Percentiles rank a stretch among this genome's conserved stretches.
Evolutionary conservation across 129 eudicot genomes (phyloP).

Genomic region (Centrapalus pauciflorus): DNA sequence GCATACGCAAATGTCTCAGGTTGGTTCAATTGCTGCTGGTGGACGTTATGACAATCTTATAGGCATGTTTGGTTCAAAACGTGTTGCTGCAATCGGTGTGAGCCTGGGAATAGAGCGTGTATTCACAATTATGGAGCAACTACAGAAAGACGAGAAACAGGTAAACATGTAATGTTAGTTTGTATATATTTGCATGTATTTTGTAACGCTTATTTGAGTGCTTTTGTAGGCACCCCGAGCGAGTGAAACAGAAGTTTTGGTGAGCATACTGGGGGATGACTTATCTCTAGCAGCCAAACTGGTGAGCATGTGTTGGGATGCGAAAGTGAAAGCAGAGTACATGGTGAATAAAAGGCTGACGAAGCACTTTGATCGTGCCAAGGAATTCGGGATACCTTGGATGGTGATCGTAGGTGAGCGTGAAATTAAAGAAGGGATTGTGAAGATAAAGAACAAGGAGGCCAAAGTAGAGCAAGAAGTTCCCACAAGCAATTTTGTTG

Average conservation of each 20-base stretch:
- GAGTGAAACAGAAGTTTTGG: conserved; percentile 72
- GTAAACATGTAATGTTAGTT: conserved; percentile 15
- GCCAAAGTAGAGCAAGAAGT: conserved; percentile 43
- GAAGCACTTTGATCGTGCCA: conserved; percentile 76
- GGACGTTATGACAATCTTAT: conserved; percentile 92
- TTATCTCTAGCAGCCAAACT: conserved; percentile 51
- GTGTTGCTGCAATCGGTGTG: conserved; percentile 84
- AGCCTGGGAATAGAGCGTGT: conserved; percentile 92
- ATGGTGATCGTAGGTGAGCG: conserved; percentile 74
- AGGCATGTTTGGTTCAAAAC: conserved; percentile 74
- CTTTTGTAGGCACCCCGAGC: conserved; percentile 31
- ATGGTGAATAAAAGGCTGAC: conserved; percentile 46
- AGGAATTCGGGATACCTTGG: conserved; percentile 57
- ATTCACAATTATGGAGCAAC: conserved; percentile 83
- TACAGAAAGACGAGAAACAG: conserved; percentile 67
- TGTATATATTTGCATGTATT: neutral
- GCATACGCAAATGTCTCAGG: conserved; percentile 26
- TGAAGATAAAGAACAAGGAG: conserved; percentile 48
- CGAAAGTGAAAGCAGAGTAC: conserved; percentile 62
- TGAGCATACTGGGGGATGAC: conserved; percentile 64
- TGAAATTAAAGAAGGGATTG: conserved; percentile 47
- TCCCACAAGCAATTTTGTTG: conserved; percentile 43
- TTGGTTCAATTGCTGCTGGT: conserved; percentile 97
- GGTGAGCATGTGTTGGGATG: conserved; percentile 64
- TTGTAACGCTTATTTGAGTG: neutral